These are phyloP conservation scores for Lasiosphaeris hirsuta DNA, from an alignment of 495 filamentous ascomycete species.

Conservation along the genomic window DNA sequence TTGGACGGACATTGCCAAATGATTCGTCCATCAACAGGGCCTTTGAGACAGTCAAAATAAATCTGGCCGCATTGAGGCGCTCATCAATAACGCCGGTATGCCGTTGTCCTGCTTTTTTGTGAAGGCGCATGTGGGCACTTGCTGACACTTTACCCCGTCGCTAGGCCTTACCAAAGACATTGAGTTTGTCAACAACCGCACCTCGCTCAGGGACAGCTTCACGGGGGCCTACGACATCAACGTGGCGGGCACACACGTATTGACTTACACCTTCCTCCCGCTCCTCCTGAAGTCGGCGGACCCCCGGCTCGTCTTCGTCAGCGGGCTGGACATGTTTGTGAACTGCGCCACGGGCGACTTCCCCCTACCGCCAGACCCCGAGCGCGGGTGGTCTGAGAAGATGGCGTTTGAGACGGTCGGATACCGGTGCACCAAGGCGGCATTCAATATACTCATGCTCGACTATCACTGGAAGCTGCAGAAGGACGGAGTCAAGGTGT, in stretches of 20 bases:
- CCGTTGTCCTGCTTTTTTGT: neutral
- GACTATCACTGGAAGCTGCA: slow-evolving; percentile 52
- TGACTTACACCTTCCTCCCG: slow-evolving; percentile 45
- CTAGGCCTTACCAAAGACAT: slow-evolving; percentile 19
- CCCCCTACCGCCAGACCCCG: slow-evolving; percentile 21
- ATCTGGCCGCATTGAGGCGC: slow-evolving; percentile 41
- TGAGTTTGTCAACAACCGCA: slow-evolving; percentile 18
- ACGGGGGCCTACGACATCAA: slow-evolving; percentile 49
- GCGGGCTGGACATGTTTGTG: slow-evolving; percentile 31
- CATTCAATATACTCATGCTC: slow-evolving; percentile 64
- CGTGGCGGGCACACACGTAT: slow-evolving; percentile 47
- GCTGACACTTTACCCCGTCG: slow-evolving; percentile 18
- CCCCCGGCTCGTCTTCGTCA: slow-evolving; percentile 47
- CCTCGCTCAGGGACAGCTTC: slow-evolving; percentile 42
- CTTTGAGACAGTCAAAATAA: slow-evolving; percentile 28
- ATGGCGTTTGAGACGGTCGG: slow-evolving; percentile 28
- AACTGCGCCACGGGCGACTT: slow-evolving; percentile 22
- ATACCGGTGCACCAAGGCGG: slow-evolving; percentile 57
- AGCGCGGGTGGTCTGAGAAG: slow-evolving; percentile 47
- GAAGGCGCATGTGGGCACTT: neutral
- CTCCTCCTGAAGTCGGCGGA: slow-evolving; percentile 46
- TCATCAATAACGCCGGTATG: slow-evolving; percentile 50
- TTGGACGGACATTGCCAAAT: slow-evolving; percentile 49
- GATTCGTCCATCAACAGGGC: slow-evolving; percentile 46
- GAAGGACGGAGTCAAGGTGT: slow-evolving; percentile 61